Percentiles rank a stretch among this genome's conserved stretches.
Conservation (phyloP, 805 yeast species). For the Wickerhamomyces subpelliculosus region DNA sequence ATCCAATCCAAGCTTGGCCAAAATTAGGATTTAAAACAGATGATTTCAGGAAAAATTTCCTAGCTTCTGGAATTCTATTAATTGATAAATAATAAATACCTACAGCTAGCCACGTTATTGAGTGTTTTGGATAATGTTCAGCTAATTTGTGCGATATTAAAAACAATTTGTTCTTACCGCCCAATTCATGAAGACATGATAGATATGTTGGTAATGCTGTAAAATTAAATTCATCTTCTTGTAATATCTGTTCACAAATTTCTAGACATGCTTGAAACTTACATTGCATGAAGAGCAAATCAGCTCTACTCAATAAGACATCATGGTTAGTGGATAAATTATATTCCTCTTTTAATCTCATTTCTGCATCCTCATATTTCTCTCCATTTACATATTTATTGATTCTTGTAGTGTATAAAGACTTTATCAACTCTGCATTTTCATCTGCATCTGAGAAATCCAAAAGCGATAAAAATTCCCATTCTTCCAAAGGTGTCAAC, state of each 20-base stretch:
- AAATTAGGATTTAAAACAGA: slow-evolving; percentile 83
- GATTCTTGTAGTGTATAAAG: slow-evolving; percentile 68
- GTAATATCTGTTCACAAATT: slow-evolving; percentile 51
- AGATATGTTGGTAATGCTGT: slow-evolving; percentile 70
- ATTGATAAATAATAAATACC: slow-evolving; percentile 83
- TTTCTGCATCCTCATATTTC: slow-evolving; percentile 58
- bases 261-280: slow-evolving; percentile 69
- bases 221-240: slow-evolving; percentile 64
- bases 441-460: slow-evolving; percentile 71
- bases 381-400: slow-evolving; percentile 62
- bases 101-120: slow-evolving; percentile 88
- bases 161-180: slow-evolving; percentile 75
- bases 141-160: slow-evolving; percentile 79
- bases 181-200: slow-evolving; percentile 78
- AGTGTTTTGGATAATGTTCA: slow-evolving; percentile 71
- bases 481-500: slow-evolving; percentile 78
- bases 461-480: slow-evolving; percentile 63
- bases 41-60: slow-evolving; percentile 83
- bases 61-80: slow-evolving; percentile 69
- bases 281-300: slow-evolving; percentile 65
- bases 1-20: slow-evolving; percentile 97
- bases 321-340: slow-evolving; percentile 65
- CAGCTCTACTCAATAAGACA: slow-evolving; percentile 61
- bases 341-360: slow-evolving; percentile 62
- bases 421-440: slow-evolving; percentile 71